Percentiles rank a stretch among this genome's conserved stretches.
Evolutionary conservation across 768 basidiomycete species (phyloP).

Genomic region (Hortiboletus campestris): DNA sequence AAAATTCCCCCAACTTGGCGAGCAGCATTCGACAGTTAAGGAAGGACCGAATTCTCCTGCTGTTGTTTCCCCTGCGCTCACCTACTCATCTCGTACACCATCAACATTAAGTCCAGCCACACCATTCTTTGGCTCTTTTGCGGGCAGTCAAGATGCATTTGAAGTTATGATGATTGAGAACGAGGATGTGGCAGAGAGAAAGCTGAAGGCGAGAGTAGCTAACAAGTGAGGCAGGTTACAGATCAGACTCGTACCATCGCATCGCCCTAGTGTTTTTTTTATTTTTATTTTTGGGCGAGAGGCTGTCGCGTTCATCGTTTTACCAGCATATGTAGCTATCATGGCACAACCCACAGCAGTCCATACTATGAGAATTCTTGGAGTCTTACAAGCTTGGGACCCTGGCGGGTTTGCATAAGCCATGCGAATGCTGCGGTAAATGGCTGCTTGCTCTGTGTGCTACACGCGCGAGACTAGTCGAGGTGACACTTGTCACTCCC

Average conservation of each 20-base stretch:
- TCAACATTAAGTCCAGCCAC: conserved; percentile 70
- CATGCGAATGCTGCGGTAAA: too few relatives aligned
- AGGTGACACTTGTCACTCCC: too few relatives aligned
- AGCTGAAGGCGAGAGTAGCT: conserved; percentile 17
- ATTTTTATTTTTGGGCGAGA: too few relatives aligned
- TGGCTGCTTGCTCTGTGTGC: too few relatives aligned
- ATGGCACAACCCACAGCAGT: background rate
- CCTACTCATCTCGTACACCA: conserved; percentile 62
- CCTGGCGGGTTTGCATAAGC: too few relatives aligned
- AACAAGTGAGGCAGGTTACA: conserved; percentile 13
- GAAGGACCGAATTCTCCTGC: conserved; percentile 46
- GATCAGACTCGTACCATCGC: background rate
- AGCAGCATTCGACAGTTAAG: conserved; percentile 19
- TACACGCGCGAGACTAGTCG: too few relatives aligned
- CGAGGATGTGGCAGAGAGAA: conserved; percentile 26
- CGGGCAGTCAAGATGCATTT: conserved; percentile 30
- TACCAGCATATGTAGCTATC: conserved; percentile 6
- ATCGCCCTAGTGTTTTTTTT: conserved; percentile 7
- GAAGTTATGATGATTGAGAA: conserved; percentile 22
- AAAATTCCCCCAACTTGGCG: conserved; percentile 9
- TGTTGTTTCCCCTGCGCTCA: conserved; percentile 65
- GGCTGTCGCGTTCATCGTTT: conserved; percentile 8
- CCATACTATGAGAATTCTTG: conserved; percentile 3
- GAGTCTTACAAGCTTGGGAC: too few relatives aligned
- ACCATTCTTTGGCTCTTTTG: conserved; percentile 66